Conservation (phyloP, 2,329 filamentous ascomycete genomes). For the Ophiostoma pallidulum region DNA sequence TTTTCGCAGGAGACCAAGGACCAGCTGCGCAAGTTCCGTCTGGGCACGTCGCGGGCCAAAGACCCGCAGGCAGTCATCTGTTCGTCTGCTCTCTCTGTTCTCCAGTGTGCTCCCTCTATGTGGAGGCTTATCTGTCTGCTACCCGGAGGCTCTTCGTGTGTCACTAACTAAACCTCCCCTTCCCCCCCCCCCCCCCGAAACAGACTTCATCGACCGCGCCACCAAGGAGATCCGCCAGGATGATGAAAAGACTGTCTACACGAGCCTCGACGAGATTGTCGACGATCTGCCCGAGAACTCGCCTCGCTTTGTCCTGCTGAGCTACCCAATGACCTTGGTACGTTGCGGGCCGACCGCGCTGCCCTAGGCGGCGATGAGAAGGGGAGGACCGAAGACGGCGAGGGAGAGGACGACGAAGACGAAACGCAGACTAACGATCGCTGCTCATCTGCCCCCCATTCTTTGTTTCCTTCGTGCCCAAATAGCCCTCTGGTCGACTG, state of each 20-base stretch:
- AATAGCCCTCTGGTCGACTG: constrained; percentile 67
- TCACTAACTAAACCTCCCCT: too few species aligned
- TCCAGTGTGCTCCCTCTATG: too few species aligned
- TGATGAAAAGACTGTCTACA: constrained; percentile 68
- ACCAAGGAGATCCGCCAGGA: constrained; percentile 83
- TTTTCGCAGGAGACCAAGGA: constrained; percentile 87
- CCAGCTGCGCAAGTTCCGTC: constrained; percentile 86
- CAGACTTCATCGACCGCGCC: constrained; percentile 74
- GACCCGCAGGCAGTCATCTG: constrained; percentile 89
- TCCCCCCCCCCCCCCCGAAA: too few species aligned
- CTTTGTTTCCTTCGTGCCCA: too few species aligned
- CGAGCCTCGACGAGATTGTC: constrained; percentile 65
- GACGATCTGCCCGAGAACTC: constrained; percentile 91
- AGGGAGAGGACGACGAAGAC: constrained; percentile 21
- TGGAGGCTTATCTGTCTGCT: too few species aligned
- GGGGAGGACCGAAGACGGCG: too few species aligned
- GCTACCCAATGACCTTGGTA: constrained; percentile 85
- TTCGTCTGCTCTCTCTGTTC: constrained; percentile 40
- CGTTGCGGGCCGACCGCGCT: too few species aligned
- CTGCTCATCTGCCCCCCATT: too few species aligned
- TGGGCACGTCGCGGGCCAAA: constrained; percentile 79
- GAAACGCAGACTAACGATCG: background rate
- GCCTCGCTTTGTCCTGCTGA: constrained; percentile 80
- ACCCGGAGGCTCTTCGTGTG: too few species aligned
- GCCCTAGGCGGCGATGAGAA: too few species aligned